Base-by-base conservation (phyloP, 192 early-diverging fungal species). In the Coemansia sp. region DNA sequence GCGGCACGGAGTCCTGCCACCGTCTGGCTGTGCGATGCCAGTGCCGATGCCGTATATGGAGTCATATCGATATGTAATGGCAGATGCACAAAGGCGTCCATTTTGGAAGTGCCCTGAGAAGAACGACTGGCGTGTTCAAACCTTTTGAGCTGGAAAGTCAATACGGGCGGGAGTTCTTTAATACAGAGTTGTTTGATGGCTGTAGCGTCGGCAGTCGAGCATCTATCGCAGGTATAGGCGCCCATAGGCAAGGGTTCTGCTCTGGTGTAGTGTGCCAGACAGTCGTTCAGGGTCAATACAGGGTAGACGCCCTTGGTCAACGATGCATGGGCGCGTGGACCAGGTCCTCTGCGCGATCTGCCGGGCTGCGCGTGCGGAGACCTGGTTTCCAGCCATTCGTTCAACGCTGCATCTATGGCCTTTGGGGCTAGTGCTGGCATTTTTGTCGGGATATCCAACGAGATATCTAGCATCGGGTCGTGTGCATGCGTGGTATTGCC, bases 121-220 rank as follows among this genome's bases (percentile, higher is more conserved):
- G 38, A 6, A 38, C 54, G 28, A 15, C 39, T 77, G 33, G 82
- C 80, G 75, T 95, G 93, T 70, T 94, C 94, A 66, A 98, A 98
- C 5, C 97, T 88, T 89, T 98, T 98, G 11, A 98, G 81, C 73
- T 98, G 96, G 55, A 98, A 91, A 38, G 92, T 88, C 59, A 98
- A 82, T 4, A 97, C 92, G 2, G 94, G 93, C 7, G 96, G 95
- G 39, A 96, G 78, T 59, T 86, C 78, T 59, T 95, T 94, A 17
- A 98, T 69, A 1, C 93, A 92, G 15, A 98, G 83, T 69, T 95
- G 95, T 84, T 98, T 98, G 33, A 89, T 90, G 1, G 94, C 94
- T 41, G 35, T 35, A 11, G 6, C 20, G 58, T 35, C n/a, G 20
- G 76, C 79, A 17, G 81, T 72, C 7, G 88, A 83, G 70, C 94